Evolutionary conservation across 2,329 filamentous ascomycete species (phyloP).

Genomic region (Camptophora hylomeconis): DNA sequence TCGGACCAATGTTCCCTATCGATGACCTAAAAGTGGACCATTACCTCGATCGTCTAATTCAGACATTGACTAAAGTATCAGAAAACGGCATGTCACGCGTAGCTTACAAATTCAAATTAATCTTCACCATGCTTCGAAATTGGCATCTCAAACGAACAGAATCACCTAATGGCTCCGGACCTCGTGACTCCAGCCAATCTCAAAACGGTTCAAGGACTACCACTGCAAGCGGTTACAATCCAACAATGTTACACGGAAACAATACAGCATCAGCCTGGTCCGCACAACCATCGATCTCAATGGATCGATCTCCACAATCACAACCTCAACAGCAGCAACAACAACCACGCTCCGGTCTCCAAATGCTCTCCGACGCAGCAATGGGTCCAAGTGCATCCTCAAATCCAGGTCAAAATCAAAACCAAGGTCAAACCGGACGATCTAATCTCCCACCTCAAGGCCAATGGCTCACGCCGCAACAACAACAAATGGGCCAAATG

Average conservation of each 20-base stretch:
- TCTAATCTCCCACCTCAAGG: slow-evolving; percentile 2
- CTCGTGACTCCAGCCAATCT: too few relatives aligned
- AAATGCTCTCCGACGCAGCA: slow-evolving; percentile 19
- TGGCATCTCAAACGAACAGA: slow-evolving; percentile 45
- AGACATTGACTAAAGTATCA: slow-evolving; percentile 52
- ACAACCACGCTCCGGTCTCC: slow-evolving; percentile 13
- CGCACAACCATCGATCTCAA: slow-evolving; percentile 1
- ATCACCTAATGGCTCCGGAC: slow-evolving; percentile 5
- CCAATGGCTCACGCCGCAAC: slow-evolving; percentile 6
- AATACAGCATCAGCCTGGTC: neutral
- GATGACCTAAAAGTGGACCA: slow-evolving; percentile 52
- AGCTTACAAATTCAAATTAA: slow-evolving; percentile 56
- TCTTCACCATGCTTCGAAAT: slow-evolving; percentile 54
- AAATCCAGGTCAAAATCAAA: too few relatives aligned
- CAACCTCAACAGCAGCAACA: too few relatives aligned
- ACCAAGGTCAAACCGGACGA: too few relatives aligned
- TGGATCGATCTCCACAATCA: too few relatives aligned
- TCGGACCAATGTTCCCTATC: slow-evolving; percentile 57
- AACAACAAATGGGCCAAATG: slow-evolving; percentile 2
- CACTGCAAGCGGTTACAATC: slow-evolving; percentile 1
- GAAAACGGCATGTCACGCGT: slow-evolving; percentile 51
- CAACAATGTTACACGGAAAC: too few relatives aligned
- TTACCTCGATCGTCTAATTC: slow-evolving; percentile 59
- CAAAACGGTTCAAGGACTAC: too few relatives aligned
- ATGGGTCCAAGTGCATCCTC: slow-evolving; percentile 15